Conservation (phyloP, 2,329 filamentous ascomycete genomes). For the Cladosporium sp. region DNA sequence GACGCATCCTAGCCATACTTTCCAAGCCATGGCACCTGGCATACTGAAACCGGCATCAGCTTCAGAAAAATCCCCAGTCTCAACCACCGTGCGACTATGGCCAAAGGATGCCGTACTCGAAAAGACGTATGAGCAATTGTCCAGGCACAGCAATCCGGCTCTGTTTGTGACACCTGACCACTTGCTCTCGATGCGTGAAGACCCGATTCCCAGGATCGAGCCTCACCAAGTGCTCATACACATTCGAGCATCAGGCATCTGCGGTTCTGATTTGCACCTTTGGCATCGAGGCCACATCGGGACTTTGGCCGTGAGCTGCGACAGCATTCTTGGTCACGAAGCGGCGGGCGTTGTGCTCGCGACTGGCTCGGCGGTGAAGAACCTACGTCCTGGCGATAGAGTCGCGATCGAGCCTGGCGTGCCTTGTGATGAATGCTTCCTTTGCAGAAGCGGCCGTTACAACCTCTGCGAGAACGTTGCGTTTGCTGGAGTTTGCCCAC, state of each 20-base stretch:
- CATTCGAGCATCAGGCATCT: slow-evolving; percentile 8
- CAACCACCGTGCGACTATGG: too few relatives aligned
- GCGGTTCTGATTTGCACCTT: slow-evolving; percentile 33
- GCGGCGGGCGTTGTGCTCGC: slow-evolving; percentile 22
- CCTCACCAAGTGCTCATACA: slow-evolving; percentile 6
- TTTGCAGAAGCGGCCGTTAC: slow-evolving; percentile 16
- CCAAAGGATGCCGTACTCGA: too few relatives aligned
- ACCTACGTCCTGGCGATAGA: slow-evolving; percentile 22
- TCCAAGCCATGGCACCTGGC: too few relatives aligned
- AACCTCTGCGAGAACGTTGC: slow-evolving; percentile 19
- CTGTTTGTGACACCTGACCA: too few relatives aligned
- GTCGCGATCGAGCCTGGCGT: slow-evolving; percentile 28
- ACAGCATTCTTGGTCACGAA: slow-evolving; percentile 28
- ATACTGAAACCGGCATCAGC: too few relatives aligned
- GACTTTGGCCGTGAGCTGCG: slow-evolving; percentile 32
- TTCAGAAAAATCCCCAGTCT: too few relatives aligned
- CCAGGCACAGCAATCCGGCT: too few relatives aligned
- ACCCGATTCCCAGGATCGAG: neutral
- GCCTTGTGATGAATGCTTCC: slow-evolving; percentile 18
- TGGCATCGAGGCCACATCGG: slow-evolving; percentile 41
- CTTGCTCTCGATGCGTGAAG: too few relatives aligned
- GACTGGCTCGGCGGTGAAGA: slow-evolving; percentile 21
- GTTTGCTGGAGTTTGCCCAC: slow-evolving; percentile 24
- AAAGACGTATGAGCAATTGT: too few relatives aligned
- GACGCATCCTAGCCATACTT: too few relatives aligned